phyloP scores from a whole-genome alignment of 176 grass and related monocot species.

The Miscanthus lutarioriparius region DNA sequence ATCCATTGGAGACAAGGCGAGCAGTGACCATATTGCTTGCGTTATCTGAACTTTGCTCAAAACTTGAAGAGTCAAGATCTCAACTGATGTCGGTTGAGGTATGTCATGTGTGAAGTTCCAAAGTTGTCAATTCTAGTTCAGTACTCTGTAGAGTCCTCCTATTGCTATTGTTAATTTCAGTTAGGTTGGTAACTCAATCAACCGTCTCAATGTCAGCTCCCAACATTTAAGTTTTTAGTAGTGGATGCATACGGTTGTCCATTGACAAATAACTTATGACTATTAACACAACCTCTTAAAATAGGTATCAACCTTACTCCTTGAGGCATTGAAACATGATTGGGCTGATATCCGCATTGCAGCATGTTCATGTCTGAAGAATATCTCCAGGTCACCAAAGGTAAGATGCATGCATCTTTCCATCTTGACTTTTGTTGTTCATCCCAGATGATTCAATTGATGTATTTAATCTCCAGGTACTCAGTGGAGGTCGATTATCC shows the following conservation, averaged over 20 bases:
- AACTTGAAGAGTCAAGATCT: slow-evolving; percentile 79
- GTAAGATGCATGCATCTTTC: slow-evolving; percentile 42
- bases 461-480: slow-evolving; percentile 62
- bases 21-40: slow-evolving; percentile 82
- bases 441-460: slow-evolving; percentile 38
- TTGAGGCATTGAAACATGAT: slow-evolving; percentile 86
- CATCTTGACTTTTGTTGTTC: slow-evolving; percentile 21
- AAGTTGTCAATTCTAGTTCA: slow-evolving; percentile 16
- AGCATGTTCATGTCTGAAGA: slow-evolving; percentile 88
- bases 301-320: slow-evolving; percentile 73
- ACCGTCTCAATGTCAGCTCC: neutral
- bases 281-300: slow-evolving; percentile 23
- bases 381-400: slow-evolving; percentile 92
- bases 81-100: slow-evolving; percentile 64
- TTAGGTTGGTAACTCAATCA: slow-evolving; percentile 3
- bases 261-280: slow-evolving; percentile 15
- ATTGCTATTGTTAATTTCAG: slow-evolving; percentile 21
- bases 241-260: slow-evolving; percentile 14
- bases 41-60: slow-evolving; percentile 94
- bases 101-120: slow-evolving; percentile 29
- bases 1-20: slow-evolving; percentile 60
- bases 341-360: slow-evolving; percentile 80
- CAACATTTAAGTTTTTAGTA: neutral
- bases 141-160: slow-evolving; percentile 24
- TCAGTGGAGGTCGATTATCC: slow-evolving; percentile 81